Conservation (phyloP, 192 early-diverging fungal genomes). For the Rhizophlyctis rosea region DNA sequence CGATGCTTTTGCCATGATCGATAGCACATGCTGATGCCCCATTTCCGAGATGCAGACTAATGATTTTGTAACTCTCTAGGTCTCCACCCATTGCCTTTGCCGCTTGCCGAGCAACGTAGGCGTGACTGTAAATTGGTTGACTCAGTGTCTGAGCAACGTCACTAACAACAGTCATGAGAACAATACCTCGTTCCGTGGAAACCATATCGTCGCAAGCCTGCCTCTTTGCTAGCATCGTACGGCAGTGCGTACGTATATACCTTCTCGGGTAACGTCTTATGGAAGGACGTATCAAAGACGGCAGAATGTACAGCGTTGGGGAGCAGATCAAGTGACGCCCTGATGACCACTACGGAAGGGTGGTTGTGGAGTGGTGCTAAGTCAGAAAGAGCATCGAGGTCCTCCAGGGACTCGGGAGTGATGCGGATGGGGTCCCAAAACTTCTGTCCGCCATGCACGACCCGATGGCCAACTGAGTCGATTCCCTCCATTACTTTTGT, state of each 20-base stretch:
- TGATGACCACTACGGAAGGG: conserved; percentile 17
- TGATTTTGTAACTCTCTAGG: conserved; percentile 13
- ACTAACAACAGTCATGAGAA: background rate
- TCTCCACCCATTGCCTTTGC: background rate
- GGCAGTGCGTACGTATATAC: conserved; percentile 24
- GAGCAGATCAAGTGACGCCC: conserved; percentile 5
- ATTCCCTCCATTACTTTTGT: background rate
- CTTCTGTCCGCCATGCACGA: conserved; percentile 24
- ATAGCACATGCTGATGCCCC: conserved; percentile 26
- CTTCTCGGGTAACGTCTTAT: conserved; percentile 17
- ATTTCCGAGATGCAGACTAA: conserved; percentile 28
- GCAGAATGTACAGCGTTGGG: conserved; percentile 10
- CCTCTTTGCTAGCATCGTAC: conserved; percentile 17
- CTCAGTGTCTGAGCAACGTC: background rate
- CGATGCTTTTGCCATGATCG: conserved; percentile 11
- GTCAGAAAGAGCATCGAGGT: conserved; percentile 19
- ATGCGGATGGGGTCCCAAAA: conserved; percentile 5
- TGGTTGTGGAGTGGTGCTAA: conserved; percentile 30
- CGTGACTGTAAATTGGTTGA: background rate
- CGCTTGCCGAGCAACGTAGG: background rate
- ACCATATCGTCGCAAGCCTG: conserved; percentile 20
- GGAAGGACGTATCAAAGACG: conserved; percentile 28
- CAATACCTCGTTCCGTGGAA: conserved; percentile 1
- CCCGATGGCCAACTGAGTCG: conserved; percentile 17
- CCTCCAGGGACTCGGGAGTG: background rate